phyloP scores from a whole-genome alignment of 495 filamentous ascomycete species.

The Penicillium canariense region DNA sequence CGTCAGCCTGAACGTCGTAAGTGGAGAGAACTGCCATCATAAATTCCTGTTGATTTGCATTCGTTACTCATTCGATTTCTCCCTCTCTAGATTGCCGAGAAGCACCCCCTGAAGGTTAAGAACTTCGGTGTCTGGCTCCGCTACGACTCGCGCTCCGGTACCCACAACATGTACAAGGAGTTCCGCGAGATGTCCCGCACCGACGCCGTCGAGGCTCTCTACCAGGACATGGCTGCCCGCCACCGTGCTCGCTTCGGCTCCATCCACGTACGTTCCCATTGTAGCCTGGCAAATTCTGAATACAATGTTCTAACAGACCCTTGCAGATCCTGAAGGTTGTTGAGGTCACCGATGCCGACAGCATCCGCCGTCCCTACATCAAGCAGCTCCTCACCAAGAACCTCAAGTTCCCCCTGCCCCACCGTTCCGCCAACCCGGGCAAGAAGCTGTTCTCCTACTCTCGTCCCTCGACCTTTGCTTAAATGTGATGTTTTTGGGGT shows the following conservation, averaged over 20 bases:
- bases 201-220: constrained; percentile 92
- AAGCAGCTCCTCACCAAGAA: constrained; percentile 93
- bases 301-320: constrained; percentile 22
- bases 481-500: constrained; percentile 43
- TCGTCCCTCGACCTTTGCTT: constrained; percentile 86
- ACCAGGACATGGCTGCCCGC: constrained; percentile 99
- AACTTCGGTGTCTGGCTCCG: constrained; percentile 99
- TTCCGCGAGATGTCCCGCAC: constrained; percentile 97
- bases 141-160: constrained; percentile 98
- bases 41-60: neutral
- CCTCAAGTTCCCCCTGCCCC: constrained; percentile 97
- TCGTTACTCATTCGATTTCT: constrained; percentile 17
- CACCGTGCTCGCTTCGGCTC: constrained; percentile 97
- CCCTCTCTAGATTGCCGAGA: constrained; percentile 81
- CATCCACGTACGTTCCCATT: constrained; percentile 73
- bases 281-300: neutral
- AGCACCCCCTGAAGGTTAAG: constrained; percentile 98
- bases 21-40: constrained; percentile 26
- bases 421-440: constrained; percentile 80
- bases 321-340: constrained; percentile 93
- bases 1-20: constrained; percentile 91
- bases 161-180: constrained; percentile 99
- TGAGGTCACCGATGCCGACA: constrained; percentile 87
- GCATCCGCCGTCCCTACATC: constrained; percentile 97
- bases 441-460: constrained; percentile 89